Evolutionary conservation across 495 filamentous ascomycete species (phyloP).

Genomic region (Lasiosphaeria miniovina): DNA sequence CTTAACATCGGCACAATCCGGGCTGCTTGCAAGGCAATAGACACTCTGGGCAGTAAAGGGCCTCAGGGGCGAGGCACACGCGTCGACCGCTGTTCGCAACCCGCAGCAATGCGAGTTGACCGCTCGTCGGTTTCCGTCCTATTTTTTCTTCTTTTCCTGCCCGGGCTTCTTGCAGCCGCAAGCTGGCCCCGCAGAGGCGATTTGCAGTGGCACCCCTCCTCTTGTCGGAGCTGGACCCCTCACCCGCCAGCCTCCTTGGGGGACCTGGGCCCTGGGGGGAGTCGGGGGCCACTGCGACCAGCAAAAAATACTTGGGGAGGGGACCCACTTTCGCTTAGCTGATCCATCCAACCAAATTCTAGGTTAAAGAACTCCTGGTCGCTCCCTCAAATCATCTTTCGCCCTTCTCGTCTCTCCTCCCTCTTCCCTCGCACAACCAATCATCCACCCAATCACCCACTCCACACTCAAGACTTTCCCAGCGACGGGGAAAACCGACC

Average conservation of each 20-base stretch:
- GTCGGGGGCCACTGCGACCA: too few species aligned
- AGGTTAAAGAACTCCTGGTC: slow-evolving; percentile 34
- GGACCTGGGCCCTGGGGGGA: background rate
- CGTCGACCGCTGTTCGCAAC: background rate
- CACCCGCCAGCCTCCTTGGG: slow-evolving; percentile 29
- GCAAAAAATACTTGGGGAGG: background rate
- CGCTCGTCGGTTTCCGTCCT: background rate
- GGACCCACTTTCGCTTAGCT: slow-evolving; percentile 29
- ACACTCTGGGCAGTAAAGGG: background rate
- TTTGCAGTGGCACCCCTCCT: slow-evolving; percentile 22
- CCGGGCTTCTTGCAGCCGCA: slow-evolving; percentile 1
- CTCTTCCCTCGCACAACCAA: slow-evolving; percentile 42
- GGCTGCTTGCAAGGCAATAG: too few species aligned
- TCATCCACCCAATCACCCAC: slow-evolving; percentile 36
- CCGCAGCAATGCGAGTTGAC: background rate
- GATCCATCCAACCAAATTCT: slow-evolving; percentile 44
- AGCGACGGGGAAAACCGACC: slow-evolving; percentile 24
- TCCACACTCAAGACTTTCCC: slow-evolving; percentile 27
- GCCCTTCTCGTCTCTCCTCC: slow-evolving; percentile 38
- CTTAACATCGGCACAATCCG: too few species aligned
- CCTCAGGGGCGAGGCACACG: background rate
- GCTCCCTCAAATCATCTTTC: slow-evolving; percentile 44
- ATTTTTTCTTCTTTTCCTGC: slow-evolving; percentile 17
- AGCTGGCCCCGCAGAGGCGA: slow-evolving; percentile 13
- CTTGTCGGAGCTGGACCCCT: slow-evolving; percentile 23